These are phyloP conservation scores for Solanum medicagineum DNA, from an alignment of 257 asterid genomes.

Conservation along the genomic window DNA sequence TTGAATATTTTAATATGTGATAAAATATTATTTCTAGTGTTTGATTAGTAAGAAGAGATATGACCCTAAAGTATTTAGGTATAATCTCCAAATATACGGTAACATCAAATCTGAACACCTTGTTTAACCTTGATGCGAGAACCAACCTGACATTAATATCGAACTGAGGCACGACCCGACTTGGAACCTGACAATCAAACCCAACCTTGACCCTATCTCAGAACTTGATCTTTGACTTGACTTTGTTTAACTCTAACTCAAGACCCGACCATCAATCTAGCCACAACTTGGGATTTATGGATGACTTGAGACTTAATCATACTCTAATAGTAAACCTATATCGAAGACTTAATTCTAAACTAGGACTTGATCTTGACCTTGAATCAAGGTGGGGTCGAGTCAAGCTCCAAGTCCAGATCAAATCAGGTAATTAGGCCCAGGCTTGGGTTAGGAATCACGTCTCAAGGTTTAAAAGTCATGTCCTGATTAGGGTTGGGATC, in stretches of 20 bases:
- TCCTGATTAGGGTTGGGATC: no score
- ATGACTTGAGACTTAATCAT: not conserved
- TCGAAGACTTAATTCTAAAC: not conserved
- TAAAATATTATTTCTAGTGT: no score
- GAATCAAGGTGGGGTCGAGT: not conserved
- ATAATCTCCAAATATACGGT: not conserved
- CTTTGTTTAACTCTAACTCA: not conserved
- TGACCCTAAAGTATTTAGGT: no score
- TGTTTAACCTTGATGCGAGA: no score
- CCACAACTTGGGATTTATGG: fast-evolving
- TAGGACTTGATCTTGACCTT: not conserved
- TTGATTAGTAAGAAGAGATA: not conserved
- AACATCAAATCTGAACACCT: fast-evolving
- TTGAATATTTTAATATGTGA: not conserved
- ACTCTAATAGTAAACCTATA: not conserved
- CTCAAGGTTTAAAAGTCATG: no score
- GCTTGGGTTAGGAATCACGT: not conserved
- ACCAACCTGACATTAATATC: not conserved
- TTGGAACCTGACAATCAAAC: no score
- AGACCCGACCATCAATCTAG: no score
- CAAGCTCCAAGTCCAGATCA: not conserved
- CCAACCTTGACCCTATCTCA: no score
- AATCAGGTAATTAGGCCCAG: not conserved
- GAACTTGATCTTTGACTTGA: not conserved
- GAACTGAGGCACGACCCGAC: not conserved